Base-by-base conservation (phyloP, 2,329 filamentous ascomycete genomes). In the Pseudocercospora fuligena region DNA sequence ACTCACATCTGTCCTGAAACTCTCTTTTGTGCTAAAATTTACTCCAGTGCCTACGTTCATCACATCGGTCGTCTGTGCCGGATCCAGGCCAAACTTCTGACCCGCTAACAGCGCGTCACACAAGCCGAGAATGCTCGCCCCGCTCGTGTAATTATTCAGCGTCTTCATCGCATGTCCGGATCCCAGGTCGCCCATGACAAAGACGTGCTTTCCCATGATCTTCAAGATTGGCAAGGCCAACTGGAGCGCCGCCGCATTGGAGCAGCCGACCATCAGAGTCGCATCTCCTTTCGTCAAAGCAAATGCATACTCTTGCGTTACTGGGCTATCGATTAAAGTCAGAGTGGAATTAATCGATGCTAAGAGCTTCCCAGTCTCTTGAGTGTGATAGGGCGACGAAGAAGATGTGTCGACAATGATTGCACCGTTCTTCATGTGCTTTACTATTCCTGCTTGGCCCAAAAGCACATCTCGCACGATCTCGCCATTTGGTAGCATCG, bases 41-140 rank as follows among this genome's bases (percentile, higher is more conserved):
- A 74, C 70, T n/a, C 78, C 78, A 5, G 78, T 80, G 12, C 78
- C 78, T 3, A 79, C 77, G 66, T 80, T 80, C 66, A 80, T 74
- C 23, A 79, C 78, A 56, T 80, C 77, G 49, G 79, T 74, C 78
- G 79, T 80, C 29, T 70, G 75, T 51, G 71, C 69, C 2, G 75
- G 75, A 65, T 77, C 70, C 2, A 78, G 69, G 1, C 76, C 76
- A 47, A 76, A 73, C 64, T 77, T 77, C 66, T 76, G 73, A 1
- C 76, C 76, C 7, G 74, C 73, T 3, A 77, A 68, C 59, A 76
- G 59, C 16, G 73, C 70, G 70, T 75, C 74, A 60, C 73, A 74
- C 3, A 75, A 63, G 1, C 71, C 74, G 16, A 74, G 65, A 25
- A 76, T 77, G 43, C 71, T 74, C 4, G 74, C 74, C 16, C 71